Conservation (phyloP, 169 alveolate genomes). For the Miamiensis avidus region DNA sequence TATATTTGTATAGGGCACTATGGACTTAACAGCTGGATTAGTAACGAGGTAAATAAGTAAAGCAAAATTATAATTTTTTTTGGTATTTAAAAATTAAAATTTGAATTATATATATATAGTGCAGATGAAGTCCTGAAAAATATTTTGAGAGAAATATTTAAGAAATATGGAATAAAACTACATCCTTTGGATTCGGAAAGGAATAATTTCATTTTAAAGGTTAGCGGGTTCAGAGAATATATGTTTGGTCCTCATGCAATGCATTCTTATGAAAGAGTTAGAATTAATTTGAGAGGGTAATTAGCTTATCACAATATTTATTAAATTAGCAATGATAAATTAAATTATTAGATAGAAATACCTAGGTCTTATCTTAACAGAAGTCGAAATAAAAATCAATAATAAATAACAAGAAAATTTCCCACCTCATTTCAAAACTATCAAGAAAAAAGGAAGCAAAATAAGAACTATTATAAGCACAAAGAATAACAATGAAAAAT, state of each 20-base stretch:
- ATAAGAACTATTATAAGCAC: background rate
- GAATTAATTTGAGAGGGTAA: conserved; percentile 56
- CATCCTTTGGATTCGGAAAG: conserved; percentile 23
- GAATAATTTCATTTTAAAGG: conserved; percentile 49
- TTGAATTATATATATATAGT: conserved; percentile 11
- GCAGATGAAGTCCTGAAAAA: conserved; percentile 67
- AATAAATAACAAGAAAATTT: no score
- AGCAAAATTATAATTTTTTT: background rate
- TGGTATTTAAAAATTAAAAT: background rate
- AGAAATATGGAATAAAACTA: conserved; percentile 23
- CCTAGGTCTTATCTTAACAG: background rate
- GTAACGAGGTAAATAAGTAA: conserved; percentile 45
- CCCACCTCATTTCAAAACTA: background rate
- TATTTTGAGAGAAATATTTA: conserved; percentile 50
- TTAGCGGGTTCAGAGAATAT: conserved; percentile 64
- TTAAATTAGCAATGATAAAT: no score
- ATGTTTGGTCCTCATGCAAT: conserved; percentile 65
- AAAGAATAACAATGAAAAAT: background rate
- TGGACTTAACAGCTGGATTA: conserved; percentile 46
- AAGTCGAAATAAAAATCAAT: background rate
- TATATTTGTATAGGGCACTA: background rate
- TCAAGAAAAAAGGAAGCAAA: no score
- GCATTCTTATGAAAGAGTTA: conserved; percentile 69
- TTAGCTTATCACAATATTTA: no score
- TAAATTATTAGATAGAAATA: background rate